Conservation (phyloP, 73 alveolate genomes). For the Uronychia binucleata region DNA sequence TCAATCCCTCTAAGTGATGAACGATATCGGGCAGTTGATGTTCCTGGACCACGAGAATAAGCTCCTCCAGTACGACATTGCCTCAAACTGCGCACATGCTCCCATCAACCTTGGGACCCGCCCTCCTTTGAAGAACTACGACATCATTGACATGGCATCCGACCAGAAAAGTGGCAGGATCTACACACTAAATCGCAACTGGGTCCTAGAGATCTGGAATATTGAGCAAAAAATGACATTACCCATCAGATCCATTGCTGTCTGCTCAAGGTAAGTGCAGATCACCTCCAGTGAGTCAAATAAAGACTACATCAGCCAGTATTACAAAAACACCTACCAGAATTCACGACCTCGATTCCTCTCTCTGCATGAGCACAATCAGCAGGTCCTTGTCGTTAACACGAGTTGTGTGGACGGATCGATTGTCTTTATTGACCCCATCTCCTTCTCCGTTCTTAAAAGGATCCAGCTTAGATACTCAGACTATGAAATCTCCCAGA, state of each 20-base stretch:
- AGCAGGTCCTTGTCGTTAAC: constrained; percentile 47
- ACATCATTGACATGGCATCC: constrained; percentile 56
- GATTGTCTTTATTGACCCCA: constrained; percentile 63
- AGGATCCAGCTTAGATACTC: constrained; percentile 38
- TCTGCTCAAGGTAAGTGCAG: too few relatives aligned
- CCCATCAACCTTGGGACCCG: constrained; percentile 60
- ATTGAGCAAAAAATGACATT: constrained; percentile 44
- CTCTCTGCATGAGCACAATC: constrained; percentile 37
- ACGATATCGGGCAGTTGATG: constrained; percentile 50
- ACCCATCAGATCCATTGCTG: constrained; percentile 46
- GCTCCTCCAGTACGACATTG: constrained; percentile 51
- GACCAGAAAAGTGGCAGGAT: constrained; percentile 54
- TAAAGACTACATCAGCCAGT: constrained; percentile 41
- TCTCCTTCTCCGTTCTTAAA: constrained; percentile 57
- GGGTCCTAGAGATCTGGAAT: constrained; percentile 70
- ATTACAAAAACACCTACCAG: constrained; percentile 47
- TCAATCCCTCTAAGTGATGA: constrained; percentile 39
- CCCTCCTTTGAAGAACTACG: constrained; percentile 66
- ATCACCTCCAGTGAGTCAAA: constrained; percentile 41
- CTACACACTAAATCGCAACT: constrained; percentile 49
- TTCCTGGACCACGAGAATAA: constrained; percentile 55
- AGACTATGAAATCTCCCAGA: constrained; percentile 47
- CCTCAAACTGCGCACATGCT: constrained; percentile 37
- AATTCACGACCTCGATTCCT: constrained; percentile 52
- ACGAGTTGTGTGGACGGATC: constrained; percentile 71